Percentiles rank a stretch among this genome's conserved stretches.
Conservation (phyloP, 2,329 filamentous ascomycete species). For the Westerdykella sp. region DNA sequence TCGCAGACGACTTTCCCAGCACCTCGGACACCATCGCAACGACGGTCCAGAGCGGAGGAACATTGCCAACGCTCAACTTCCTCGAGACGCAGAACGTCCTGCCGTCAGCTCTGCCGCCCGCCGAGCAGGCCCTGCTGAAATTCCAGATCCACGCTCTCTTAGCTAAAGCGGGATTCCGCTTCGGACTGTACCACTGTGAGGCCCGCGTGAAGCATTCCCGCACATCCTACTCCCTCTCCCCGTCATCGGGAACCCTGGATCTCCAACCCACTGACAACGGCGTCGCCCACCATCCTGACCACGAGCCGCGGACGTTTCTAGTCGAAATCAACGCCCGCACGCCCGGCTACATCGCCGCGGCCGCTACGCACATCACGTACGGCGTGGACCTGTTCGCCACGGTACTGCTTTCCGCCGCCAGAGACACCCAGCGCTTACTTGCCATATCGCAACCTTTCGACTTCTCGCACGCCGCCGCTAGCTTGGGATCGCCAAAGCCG, state of each 20-base stretch:
- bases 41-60: not conserved
- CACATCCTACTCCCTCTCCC: slow-evolving; percentile 1
- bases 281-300: too few species aligned
- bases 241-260: slow-evolving; percentile 1
- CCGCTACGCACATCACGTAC: slow-evolving; percentile 6
- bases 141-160: not conserved
- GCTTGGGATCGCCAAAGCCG: too few species aligned
- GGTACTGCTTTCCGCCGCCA: slow-evolving; percentile 6
- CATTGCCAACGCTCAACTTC: not conserved
- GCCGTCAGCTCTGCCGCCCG: slow-evolving; percentile 3
- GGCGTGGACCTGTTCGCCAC: slow-evolving; percentile 13
- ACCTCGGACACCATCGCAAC: not conserved
- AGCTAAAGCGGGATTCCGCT: not conserved
- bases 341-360: slow-evolving; percentile 6
- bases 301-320: slow-evolving; percentile 4
- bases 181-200: slow-evolving; percentile 5
- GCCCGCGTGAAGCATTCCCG: slow-evolving; percentile 5
- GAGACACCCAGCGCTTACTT: slow-evolving; percentile 8
- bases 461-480: too few species aligned
- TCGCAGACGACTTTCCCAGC: slow-evolving; percentile 6
- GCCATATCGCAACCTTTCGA: slow-evolving; percentile 12
- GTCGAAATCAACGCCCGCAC: slow-evolving; percentile 14
- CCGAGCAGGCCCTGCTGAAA: slow-evolving; percentile 1
- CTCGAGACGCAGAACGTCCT: slow-evolving; percentile 1
- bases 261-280: not conserved